Conservation (phyloP, 1,284 basidiomycete species). For the Veloboletus limbatus region DNA sequence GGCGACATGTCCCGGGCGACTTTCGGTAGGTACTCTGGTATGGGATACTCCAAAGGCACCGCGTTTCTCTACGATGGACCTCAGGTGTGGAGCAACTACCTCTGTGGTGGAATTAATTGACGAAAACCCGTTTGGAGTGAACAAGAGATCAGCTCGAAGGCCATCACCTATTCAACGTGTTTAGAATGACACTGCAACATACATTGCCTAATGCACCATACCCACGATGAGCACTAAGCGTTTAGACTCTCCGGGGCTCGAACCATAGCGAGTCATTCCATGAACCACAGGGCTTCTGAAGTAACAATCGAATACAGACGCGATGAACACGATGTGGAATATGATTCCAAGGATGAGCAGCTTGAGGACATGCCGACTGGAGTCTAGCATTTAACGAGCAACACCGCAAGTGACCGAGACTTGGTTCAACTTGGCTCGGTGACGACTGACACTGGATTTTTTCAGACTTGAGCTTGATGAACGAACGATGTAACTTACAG, state of each 20-base stretch:
- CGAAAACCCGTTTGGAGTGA: slow-evolving; percentile 62
- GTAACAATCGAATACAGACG: slow-evolving; percentile 86
- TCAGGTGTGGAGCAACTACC: slow-evolving; percentile 76
- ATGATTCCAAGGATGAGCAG: slow-evolving; percentile 66
- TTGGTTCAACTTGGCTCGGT: neutral
- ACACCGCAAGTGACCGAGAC: neutral
- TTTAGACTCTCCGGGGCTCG: slow-evolving; percentile 53
- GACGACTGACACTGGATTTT: neutral
- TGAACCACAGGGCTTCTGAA: slow-evolving; percentile 79
- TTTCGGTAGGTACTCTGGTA: slow-evolving; percentile 87
- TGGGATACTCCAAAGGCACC: slow-evolving; percentile 86
- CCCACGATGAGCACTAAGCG: slow-evolving; percentile 81
- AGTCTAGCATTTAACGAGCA: slow-evolving; percentile 16
- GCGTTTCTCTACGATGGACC: slow-evolving; percentile 59
- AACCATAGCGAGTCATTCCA: slow-evolving; percentile 62
- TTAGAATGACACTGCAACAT: neutral
- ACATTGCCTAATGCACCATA: slow-evolving; percentile 30
- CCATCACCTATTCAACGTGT: slow-evolving; percentile 59
- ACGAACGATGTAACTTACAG: no score
- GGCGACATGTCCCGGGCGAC: slow-evolving; percentile 86
- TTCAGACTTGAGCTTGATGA: no score
- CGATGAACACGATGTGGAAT: slow-evolving; percentile 73
- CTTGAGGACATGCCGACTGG: slow-evolving; percentile 24
- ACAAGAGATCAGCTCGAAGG: slow-evolving; percentile 79
- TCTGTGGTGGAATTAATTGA: slow-evolving; percentile 50